Evolutionary conservation across 495 filamentous ascomycete genomes (phyloP), one percentile per base, ranked within the genome.

Genomic region (Penicillium ochrochloron): DNA sequence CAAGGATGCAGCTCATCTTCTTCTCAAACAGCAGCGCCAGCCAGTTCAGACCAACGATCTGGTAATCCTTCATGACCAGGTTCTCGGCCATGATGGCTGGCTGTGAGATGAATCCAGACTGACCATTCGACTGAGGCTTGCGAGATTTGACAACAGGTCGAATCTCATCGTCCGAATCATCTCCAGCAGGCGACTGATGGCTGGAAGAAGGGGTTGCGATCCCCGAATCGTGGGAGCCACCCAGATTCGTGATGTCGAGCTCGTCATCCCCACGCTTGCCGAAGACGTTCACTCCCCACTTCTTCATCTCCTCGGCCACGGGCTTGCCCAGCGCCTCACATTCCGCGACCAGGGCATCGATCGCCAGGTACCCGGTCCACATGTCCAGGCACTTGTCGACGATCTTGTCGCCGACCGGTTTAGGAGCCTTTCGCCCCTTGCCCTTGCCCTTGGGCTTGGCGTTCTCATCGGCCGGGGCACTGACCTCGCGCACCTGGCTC

Each of bases 31-130:
- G 81, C 25, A 97, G 75, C 51, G 85, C 83, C 53, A 98, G 80
- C 96, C 96, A 99, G 69, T 98, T 99, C 34, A 99, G 83, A 23
- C 95, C 95, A 29, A 97, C 92, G 46, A 98, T 73, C 73, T 99
- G 95, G 67, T 97, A 98, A 50, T 94, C 87, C 72, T 97, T 97
- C 75, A 99, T 84, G 17, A 82, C 75, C 55, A 92, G 78, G 63
- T 88, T 83, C 3, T 89, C 80, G 2, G 80, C 78, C 88, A 98
- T 92, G 52, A 89, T 84, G 6, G 80, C 74, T 1, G 95, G 95
- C 69, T 96, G 90, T 42, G 86, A 79, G 19, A 91, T 80, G 60
- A 89, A 86, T 3, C 74, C 72, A 21, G 64, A 64, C 37, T 64
- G 58, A 34, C 48, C 46, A 14, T 59, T 69, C 48, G 73, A 56